phyloP scores from a whole-genome alignment of 2,329 filamentous ascomycete species.

The Sporothrix brunneoviolacea region DNA sequence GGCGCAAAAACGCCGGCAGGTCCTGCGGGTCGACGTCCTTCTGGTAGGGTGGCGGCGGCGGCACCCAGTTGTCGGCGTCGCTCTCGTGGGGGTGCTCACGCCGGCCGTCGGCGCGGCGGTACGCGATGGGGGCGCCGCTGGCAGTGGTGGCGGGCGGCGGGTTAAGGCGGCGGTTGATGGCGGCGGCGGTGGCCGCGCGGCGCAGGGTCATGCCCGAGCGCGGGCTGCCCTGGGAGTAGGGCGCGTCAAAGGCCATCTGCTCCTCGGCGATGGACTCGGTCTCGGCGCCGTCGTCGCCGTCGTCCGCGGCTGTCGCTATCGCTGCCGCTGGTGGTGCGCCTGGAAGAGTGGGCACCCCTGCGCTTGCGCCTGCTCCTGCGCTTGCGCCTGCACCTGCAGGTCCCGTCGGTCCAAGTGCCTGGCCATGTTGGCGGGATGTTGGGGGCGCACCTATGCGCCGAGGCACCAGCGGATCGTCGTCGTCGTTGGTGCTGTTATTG shows the following conservation, averaged over 20 bases:
- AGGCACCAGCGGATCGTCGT: conserved; percentile 48
- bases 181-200: conserved; percentile 69
- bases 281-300: conserved; percentile 31
- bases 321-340: no score
- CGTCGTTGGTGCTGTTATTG: conserved; percentile 20
- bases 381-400: no score
- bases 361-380: no score
- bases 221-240: conserved; percentile 66
- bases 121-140: conserved; percentile 49
- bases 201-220: conserved; percentile 64
- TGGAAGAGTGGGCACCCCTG: no score
- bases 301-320: conserved; percentile 6
- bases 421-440: conserved; percentile 2
- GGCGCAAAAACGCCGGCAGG: conserved; percentile 49
- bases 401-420: background rate
- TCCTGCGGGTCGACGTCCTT: conserved; percentile 52
- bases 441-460: conserved; percentile 36
- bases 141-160: conserved; percentile 49
- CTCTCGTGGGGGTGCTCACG: conserved; percentile 76
- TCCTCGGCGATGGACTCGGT: conserved; percentile 46
- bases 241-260: conserved; percentile 56
- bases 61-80: conserved; percentile 83
- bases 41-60: conserved; percentile 74
- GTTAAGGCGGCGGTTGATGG: conserved; percentile 62
- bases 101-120: conserved; percentile 62